Evolutionary conservation across 1,284 basidiomycete genomes (phyloP).

Genomic region (Anthracocystis walkeri): DNA sequence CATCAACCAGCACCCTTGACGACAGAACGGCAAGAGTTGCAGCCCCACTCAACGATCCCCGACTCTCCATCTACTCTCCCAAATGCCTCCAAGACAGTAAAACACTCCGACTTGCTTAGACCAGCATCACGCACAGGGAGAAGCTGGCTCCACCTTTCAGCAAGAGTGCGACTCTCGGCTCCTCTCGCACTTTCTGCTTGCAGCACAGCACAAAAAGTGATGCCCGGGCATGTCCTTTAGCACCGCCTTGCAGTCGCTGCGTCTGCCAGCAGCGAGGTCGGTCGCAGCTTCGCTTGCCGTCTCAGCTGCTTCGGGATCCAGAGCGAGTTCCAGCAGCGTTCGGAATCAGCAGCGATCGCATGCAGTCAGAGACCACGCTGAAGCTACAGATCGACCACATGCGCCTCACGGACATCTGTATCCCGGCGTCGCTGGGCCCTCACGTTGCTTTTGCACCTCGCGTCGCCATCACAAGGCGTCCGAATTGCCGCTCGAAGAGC

Average conservation of each 20-base stretch:
- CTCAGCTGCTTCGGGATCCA: neutral
- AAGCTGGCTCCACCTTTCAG: constrained; percentile 24
- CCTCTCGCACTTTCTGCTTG: constrained; percentile 9
- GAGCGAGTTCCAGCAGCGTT: constrained; percentile 14
- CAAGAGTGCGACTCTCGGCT: neutral
- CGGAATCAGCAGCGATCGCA: neutral
- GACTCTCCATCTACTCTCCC: neutral
- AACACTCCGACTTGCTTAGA: neutral
- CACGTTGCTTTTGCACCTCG: constrained; percentile 44
- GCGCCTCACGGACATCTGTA: constrained; percentile 32
- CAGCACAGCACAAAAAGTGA: constrained; percentile 15
- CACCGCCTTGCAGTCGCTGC: constrained; percentile 38
- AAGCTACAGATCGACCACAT: neutral
- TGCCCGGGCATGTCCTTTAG: constrained; percentile 46
- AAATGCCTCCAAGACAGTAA: constrained; percentile 19
- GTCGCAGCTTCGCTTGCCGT: constrained; percentile 5
- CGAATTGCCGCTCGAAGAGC: constrained; percentile 33
- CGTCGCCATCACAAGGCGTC: constrained; percentile 25
- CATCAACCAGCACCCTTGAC: too few species aligned
- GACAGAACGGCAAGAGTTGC: too few species aligned
- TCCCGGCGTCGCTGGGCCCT: constrained; percentile 33
- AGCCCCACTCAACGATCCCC: too few species aligned
- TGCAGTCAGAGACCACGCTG: neutral
- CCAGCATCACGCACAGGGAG: constrained; percentile 24
- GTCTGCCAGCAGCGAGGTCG: constrained; percentile 29